Evolutionary conservation across 352 stramenopile genomes (phyloP), one percentile per base, ranked within the genome.

Genomic region (Plasmopara muralis): DNA sequence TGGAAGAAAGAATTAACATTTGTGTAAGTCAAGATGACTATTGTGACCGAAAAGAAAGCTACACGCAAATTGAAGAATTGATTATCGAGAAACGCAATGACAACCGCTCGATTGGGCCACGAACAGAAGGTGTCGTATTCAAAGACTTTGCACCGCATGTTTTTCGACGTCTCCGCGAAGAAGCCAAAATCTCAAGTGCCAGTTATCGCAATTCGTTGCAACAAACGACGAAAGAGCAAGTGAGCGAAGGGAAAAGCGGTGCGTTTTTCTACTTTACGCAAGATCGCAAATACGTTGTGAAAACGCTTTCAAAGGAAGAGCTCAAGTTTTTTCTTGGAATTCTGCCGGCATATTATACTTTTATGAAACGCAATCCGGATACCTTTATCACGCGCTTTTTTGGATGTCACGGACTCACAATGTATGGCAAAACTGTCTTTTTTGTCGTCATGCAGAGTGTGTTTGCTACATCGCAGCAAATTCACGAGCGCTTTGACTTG

Each of bases 401-500:
- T 50, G 82, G 82, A 39, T 88, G 77, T 46, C 79, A 92, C 35
- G 75, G 74, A 9, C 70, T 92, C 46, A 92, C 78, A 16, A 92
- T 92, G 82, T 87, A 89, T 53, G 77, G 78, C 60, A 92, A 89
- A 40, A 88, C 77, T 1, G 75, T 92, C 1, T 87, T 85, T 56
- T 92, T 92, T 50, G 79, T 92, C 35, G 78, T 89, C 34, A 89
- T 92, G 79, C 78, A 89, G 47, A 89, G 76, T 43, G 79, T 92
- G 0, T 92, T 92, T 44, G 74, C 87, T 47, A 87, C 79, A 9
- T 81, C 69, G 20, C 57, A 86, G 12, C 74, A 85, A 39, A 92
- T 92, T 35, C 82, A 92, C 61, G 77, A 89, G 50, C 74, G 79
- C 0, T 92, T 89, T 39, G 82, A 92, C 46, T 60, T 92, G 2